A percentile compares a stretch with the other conserved stretches of the same genome.
Conservation (phyloP, 2,329 filamentous ascomycete genomes). For the Cercospora brassicicola region DNA sequence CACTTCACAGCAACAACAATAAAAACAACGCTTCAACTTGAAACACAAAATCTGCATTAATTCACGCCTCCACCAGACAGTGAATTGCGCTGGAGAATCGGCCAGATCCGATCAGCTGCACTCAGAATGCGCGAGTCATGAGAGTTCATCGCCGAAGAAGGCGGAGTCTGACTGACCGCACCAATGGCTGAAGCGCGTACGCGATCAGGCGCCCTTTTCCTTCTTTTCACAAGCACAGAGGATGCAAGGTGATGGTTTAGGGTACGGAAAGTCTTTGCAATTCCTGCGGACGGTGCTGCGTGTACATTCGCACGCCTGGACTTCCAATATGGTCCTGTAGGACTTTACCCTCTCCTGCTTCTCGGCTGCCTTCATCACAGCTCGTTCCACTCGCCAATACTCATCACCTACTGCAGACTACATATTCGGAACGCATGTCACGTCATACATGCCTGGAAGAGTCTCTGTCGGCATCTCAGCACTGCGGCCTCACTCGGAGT, state of each 20-base stretch:
- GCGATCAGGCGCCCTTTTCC: neutral
- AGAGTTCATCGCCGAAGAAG: too few relatives aligned
- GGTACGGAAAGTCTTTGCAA: too few relatives aligned
- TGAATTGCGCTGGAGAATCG: neutral
- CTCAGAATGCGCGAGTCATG: neutral
- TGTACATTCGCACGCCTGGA: neutral
- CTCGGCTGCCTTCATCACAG: too few relatives aligned
- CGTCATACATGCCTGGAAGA: too few relatives aligned
- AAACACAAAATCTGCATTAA: neutral
- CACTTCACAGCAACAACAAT: neutral
- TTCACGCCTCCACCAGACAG: neutral
- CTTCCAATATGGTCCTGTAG: neutral
- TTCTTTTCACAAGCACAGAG: neutral
- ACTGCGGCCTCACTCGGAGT: too few relatives aligned
- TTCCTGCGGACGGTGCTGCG: neutral
- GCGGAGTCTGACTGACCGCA: neutral
- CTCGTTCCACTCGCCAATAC: too few relatives aligned
- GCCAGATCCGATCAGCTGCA: neutral
- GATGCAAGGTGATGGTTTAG: too few relatives aligned
- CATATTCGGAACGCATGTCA: too few relatives aligned
- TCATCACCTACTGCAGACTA: too few relatives aligned
- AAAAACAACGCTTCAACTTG: neutral
- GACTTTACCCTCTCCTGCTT: too few relatives aligned
- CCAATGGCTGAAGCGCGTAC: neutral
- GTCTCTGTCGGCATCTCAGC: too few relatives aligned